Percentiles rank a stretch among this genome's conserved stretches.
These are phyloP conservation scores for Batrachochytrium dendrobatidis DNA, from an alignment of 371 early-diverging fungal species.

Conservation along the genomic window DNA sequence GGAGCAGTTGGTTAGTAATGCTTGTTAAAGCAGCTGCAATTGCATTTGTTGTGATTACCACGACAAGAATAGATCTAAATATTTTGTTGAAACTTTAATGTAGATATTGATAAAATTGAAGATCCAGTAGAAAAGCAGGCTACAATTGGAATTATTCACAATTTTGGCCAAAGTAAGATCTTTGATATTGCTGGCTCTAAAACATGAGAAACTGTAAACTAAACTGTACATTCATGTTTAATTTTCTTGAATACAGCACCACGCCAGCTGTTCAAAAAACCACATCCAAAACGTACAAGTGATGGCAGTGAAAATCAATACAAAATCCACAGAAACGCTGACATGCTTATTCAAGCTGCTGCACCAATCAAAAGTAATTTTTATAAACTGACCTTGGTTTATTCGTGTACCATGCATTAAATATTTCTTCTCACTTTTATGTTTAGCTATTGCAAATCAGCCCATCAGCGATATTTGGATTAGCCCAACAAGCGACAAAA, in stretches of 20 bases:
- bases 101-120: conserved; percentile 70
- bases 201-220: background rate
- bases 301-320: background rate
- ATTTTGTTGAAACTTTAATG: too few species aligned
- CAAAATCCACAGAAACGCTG: background rate
- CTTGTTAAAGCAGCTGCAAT: too few species aligned
- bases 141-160: conserved; percentile 80
- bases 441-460: conserved; percentile 8
- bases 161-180: conserved; percentile 76
- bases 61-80: too few species aligned
- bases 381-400: background rate
- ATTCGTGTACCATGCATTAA: background rate
- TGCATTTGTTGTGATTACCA: too few species aligned
- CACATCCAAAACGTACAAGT: conserved; percentile 47
- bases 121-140: conserved; percentile 75
- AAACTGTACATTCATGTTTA: background rate
- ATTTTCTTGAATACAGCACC: conserved; percentile 43
- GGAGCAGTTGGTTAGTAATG: conserved; percentile 55
- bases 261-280: conserved; percentile 69
- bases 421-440: background rate
- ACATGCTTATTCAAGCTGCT: background rate
- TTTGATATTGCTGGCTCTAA: background rate
- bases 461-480: conserved; percentile 8
- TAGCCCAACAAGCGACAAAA: background rate
- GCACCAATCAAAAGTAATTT: background rate